Evolutionary conservation across 2,329 filamentous ascomycete genomes (phyloP).

Genomic region (Apiospora koreana): DNA sequence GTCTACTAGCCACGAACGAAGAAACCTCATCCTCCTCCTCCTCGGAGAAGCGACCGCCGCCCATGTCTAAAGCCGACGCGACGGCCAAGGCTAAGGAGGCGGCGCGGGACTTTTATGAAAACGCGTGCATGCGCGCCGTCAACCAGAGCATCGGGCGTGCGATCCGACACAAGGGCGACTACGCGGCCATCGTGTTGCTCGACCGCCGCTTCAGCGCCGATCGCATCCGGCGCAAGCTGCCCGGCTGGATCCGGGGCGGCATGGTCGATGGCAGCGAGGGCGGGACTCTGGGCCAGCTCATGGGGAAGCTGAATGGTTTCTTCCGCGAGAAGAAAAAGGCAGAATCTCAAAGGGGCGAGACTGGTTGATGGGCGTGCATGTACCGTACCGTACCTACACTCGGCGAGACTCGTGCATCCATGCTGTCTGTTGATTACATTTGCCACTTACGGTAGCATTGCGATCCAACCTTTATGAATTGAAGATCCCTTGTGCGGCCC

Average conservation of each 20-base stretch:
- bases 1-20: slow-evolving; percentile 29
- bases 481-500: too few species aligned
- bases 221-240: slow-evolving; percentile 77
- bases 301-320: slow-evolving; percentile 58
- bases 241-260: slow-evolving; percentile 82
- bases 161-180: slow-evolving; percentile 85
- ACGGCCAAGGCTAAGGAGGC: slow-evolving; percentile 50
- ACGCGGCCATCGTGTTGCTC: slow-evolving; percentile 84
- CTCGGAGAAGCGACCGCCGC: slow-evolving; percentile 17
- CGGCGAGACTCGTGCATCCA: too few species aligned
- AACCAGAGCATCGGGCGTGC: slow-evolving; percentile 95
- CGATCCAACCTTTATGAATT: too few species aligned
- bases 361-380: too few species aligned
- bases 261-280: slow-evolving; percentile 53
- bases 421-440: too few species aligned
- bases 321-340: slow-evolving; percentile 53
- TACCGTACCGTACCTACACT: too few species aligned
- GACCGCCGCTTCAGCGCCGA: slow-evolving; percentile 77
- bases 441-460: too few species aligned
- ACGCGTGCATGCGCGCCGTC: slow-evolving; percentile 93
- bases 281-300: slow-evolving; percentile 55
- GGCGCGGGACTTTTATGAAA: slow-evolving; percentile 84
- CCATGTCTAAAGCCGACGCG: slow-evolving; percentile 31
- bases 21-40: not conserved
- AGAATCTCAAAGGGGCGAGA: not conserved